These are phyloP conservation scores for Saccharomycopsis hybrid DNA, from an alignment of 1,139 yeast species.

Conservation along the genomic window DNA sequence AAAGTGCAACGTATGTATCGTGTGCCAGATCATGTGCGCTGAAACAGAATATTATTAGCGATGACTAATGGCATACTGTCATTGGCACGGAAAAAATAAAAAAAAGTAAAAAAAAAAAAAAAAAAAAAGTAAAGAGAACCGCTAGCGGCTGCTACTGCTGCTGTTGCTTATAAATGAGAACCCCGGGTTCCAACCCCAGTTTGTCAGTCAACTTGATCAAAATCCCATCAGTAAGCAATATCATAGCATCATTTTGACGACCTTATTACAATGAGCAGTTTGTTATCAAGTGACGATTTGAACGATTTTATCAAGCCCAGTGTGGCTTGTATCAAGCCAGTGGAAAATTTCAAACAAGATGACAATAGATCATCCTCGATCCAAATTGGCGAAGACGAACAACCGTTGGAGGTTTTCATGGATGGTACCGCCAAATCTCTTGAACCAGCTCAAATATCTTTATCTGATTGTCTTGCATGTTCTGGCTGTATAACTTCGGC, in stretches of 20 bases:
- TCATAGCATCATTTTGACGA: no score
- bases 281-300: slow-evolving; percentile 79
- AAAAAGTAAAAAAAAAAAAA: no score
- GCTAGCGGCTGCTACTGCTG: no score
- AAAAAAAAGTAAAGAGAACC: no score
- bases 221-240: no score
- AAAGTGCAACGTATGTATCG: neutral
- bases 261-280: slow-evolving; percentile 59
- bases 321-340: slow-evolving; percentile 89
- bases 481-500: slow-evolving; percentile 97
- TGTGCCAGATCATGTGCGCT: no score
- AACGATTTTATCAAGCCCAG: slow-evolving; percentile 96
- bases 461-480: slow-evolving; percentile 93
- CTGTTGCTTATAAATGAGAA: no score
- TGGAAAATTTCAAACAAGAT: slow-evolving; percentile 29
- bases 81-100: no score
- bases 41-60: no score
- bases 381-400: slow-evolving; percentile 24
- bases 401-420: slow-evolving; percentile 57
- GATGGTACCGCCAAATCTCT: slow-evolving; percentile 49
- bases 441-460: slow-evolving; percentile 79
- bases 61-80: no score
- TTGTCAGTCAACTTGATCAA: no score
- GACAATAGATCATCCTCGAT: neutral
- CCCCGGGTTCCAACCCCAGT: no score